Conservation (phyloP, 768 basidiomycete genomes). For the Boletus rubropictus region DNA sequence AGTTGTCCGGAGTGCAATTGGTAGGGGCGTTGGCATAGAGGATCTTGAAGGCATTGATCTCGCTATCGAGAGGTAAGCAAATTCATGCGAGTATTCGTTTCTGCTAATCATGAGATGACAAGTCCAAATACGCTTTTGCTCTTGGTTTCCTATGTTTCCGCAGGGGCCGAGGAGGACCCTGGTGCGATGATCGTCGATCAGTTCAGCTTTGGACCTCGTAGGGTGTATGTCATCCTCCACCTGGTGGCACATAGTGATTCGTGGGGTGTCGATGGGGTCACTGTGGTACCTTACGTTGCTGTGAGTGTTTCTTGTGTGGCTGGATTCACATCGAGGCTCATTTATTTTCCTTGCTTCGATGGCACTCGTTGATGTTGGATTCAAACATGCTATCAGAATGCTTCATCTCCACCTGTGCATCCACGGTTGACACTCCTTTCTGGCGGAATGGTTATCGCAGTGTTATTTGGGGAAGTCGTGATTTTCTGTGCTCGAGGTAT, state of each 20-base stretch:
- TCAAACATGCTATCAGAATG: conserved; percentile 39
- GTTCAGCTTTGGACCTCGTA: conserved; percentile 43
- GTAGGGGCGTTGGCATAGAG: conserved; percentile 42
- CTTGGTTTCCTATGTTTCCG: conserved; percentile 62
- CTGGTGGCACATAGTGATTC: conserved; percentile 31
- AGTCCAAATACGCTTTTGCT: conserved; percentile 53
- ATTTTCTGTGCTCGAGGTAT: conserved; percentile 64
- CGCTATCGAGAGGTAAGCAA: conserved; percentile 49
- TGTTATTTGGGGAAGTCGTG: conserved; percentile 75
- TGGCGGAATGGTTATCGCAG: conserved; percentile 52
- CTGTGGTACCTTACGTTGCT: conserved; percentile 68
- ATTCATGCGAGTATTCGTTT: background rate
- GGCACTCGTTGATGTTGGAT: background rate
- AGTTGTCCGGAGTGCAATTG: conserved; percentile 44
- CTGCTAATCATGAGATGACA: conserved; percentile 9
- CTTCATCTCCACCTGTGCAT: conserved; percentile 64
- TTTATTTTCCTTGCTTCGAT: background rate
- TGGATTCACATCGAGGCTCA: background rate
- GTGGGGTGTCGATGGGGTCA: conserved; percentile 35
- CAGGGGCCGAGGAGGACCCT: conserved; percentile 38
- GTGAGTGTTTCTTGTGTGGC: conserved; percentile 37
- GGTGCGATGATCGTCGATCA: conserved; percentile 31
- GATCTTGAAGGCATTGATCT: conserved; percentile 75
- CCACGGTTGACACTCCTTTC: conserved; percentile 58
- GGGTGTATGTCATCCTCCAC: conserved; percentile 59